These are phyloP conservation scores for Boletus sp. DNA, from an alignment of 768 basidiomycete species.

Conservation along the genomic window DNA sequence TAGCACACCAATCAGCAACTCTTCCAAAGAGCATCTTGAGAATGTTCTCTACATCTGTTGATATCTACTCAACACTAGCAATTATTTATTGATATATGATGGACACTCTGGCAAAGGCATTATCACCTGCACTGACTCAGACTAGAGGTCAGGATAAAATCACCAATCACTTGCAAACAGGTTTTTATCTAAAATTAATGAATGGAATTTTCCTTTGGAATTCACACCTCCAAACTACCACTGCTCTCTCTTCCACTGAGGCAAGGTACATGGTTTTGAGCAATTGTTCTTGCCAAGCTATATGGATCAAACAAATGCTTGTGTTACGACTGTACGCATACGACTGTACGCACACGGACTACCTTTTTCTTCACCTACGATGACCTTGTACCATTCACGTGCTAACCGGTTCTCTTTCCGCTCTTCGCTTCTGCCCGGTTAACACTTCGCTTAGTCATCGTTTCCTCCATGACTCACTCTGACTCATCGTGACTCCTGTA, in stretches of 20 bases:
- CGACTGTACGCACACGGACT: too few species aligned
- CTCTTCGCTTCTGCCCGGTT: too few species aligned
- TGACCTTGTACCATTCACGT: too few species aligned
- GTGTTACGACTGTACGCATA: too few species aligned
- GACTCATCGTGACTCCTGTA: too few species aligned
- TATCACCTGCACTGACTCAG: neutral
- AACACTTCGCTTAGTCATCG: too few species aligned
- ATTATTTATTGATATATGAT: neutral
- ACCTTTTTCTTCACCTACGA: too few species aligned
- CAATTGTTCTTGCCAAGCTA: neutral
- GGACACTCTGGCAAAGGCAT: too few species aligned
- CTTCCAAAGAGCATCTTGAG: neutral
- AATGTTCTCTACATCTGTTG: neutral
- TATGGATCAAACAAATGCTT: neutral
- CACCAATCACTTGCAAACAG: too few species aligned
- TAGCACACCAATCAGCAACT: neutral
- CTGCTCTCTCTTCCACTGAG: neutral
- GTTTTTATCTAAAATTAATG: neutral
- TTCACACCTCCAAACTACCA: neutral
- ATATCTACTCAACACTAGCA: neutral
- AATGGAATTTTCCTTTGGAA: neutral
- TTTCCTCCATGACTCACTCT: too few species aligned
- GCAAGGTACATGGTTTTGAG: neutral
- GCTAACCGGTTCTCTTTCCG: too few species aligned
- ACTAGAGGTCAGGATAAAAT: neutral